Conservation (phyloP, 495 filamentous ascomycete genomes). For the Podospora pseudoanserina region DNA sequence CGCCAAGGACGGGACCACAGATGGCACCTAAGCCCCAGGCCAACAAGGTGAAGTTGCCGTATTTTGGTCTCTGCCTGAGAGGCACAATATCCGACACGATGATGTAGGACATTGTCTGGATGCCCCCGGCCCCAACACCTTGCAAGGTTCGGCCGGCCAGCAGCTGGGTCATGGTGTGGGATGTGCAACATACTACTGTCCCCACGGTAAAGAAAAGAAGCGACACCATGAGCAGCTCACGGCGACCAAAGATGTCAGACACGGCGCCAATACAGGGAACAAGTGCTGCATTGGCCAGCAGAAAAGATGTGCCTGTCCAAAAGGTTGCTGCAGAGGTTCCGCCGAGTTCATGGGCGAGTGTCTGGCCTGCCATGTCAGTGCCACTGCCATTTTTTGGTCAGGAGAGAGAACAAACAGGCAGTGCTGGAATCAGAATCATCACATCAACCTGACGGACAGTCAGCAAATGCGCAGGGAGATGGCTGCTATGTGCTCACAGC, state of each 20-base stretch:
- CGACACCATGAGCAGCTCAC: constrained; percentile 45
- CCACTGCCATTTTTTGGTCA: too few relatives aligned
- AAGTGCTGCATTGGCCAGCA: constrained; percentile 49
- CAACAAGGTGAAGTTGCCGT: constrained; percentile 29
- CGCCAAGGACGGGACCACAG: constrained; percentile 62
- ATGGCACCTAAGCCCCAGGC: constrained; percentile 59
- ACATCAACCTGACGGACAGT: too few relatives aligned
- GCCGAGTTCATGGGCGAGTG: constrained; percentile 44
- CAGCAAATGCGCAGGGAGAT: too few relatives aligned
- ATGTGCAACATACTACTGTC: constrained; percentile 53
- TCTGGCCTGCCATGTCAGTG: background rate
- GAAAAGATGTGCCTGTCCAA: constrained; percentile 54
- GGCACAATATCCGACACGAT: constrained; percentile 62
- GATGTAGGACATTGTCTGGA: constrained; percentile 58
- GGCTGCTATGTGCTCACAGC: too few relatives aligned
- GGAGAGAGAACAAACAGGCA: too few relatives aligned
- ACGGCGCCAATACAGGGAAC: constrained; percentile 47
- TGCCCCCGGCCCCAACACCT: constrained; percentile 65
- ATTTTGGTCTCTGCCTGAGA: constrained; percentile 47
- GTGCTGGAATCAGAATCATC: too few relatives aligned
- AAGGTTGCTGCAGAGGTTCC: constrained; percentile 56
- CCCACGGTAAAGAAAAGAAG: constrained; percentile 54
- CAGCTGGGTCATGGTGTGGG: constrained; percentile 54
- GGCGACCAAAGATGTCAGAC: constrained; percentile 49
- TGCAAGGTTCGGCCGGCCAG: constrained; percentile 64